Base-by-base conservation (phyloP, 805 yeast genomes). In the Diddensiella transvaalensis region DNA sequence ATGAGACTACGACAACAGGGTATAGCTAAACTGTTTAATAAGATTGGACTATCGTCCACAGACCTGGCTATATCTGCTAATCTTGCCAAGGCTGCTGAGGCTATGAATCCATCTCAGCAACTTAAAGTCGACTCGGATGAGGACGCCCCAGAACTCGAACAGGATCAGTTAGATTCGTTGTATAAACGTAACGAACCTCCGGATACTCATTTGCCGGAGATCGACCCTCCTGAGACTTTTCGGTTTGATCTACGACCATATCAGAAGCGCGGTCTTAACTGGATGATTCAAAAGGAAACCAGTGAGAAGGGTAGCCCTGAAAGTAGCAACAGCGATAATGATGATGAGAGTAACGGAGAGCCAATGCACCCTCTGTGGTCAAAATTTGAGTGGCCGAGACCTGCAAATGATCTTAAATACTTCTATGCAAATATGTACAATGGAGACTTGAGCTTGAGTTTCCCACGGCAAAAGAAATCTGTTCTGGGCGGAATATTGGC, bases 401-500 rank as follows among this genome's bases (percentile, higher is more conserved):
- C 18, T 75, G 75, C 48, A 65, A 75, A 1, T 66, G 57, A 54
- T 2, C 61, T 65, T 2, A 51, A 52, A 3, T 23, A 59, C 39
- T 89, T 90, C 58, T 90, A 83, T 63, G 89, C 84, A 13, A 89
- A 88, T 59, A 64, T 86, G 49, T 85, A 82, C 60, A 79, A 85
- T 47, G 96, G 96, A 3, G 89, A 85, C 48, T 77, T 91, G 47
- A 79, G 91, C 0, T 56, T 78, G 13, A 75, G 76, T 19, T 79
- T 77, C 52, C 97, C 96, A 1, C 57, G 80, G 10, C 69, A 88
- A 36, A 78, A 74, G 49, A 72, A 82, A 1, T 60, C 76, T 17
- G 75, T 83, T 42, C 72, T 74, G 42, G 97, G 98, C 32, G 98
- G 98, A 2, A 85, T 90, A 18, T 68, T 90, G 13, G 96, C 97